Percentiles rank a stretch among this genome's conserved stretches.
phyloP scores from a whole-genome alignment of 495 filamentous ascomycete genomes.

The Friedmanniomyces simplex region DNA sequence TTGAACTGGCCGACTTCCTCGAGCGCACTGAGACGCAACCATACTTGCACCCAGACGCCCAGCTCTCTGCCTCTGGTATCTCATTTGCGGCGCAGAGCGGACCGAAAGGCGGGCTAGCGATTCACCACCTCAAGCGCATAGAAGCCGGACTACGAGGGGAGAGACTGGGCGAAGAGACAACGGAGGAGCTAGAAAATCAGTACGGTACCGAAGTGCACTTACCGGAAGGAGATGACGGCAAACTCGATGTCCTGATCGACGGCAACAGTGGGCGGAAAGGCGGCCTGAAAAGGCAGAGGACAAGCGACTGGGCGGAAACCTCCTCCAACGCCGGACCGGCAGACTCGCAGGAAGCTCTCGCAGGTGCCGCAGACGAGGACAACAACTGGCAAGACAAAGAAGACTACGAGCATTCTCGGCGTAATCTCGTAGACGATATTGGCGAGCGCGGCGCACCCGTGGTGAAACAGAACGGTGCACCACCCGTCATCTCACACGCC shows the following conservation, averaged over 20 bases:
- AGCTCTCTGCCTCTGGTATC: conserved; percentile 51
- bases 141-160: conserved; percentile 55
- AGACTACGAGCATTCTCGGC: conserved; percentile 40
- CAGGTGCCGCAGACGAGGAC: not conserved
- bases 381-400: conserved; percentile 43
- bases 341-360: not conserved
- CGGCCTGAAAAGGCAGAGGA: conserved; percentile 12
- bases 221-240: conserved; percentile 12
- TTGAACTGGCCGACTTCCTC: conserved; percentile 50
- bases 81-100: conserved; percentile 40
- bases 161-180: conserved; percentile 39
- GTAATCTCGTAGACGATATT: conserved; percentile 31
- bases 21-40: conserved; percentile 42
- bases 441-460: conserved; percentile 24
- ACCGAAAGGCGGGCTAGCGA: conserved; percentile 41
- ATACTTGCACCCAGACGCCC: conserved; percentile 57
- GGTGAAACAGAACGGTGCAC: conserved; percentile 14
- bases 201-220: conserved; percentile 5
- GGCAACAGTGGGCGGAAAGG: not conserved
- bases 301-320: conserved; percentile 10
- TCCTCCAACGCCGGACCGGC: not conserved
- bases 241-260: conserved; percentile 12
- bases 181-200: conserved; percentile 10
- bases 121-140: conserved; percentile 57
- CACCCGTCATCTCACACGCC: conserved; percentile 4